Evolutionary conservation across 768 basidiomycete species (phyloP).

Genomic region (Guyanaporus albipodus): DNA sequence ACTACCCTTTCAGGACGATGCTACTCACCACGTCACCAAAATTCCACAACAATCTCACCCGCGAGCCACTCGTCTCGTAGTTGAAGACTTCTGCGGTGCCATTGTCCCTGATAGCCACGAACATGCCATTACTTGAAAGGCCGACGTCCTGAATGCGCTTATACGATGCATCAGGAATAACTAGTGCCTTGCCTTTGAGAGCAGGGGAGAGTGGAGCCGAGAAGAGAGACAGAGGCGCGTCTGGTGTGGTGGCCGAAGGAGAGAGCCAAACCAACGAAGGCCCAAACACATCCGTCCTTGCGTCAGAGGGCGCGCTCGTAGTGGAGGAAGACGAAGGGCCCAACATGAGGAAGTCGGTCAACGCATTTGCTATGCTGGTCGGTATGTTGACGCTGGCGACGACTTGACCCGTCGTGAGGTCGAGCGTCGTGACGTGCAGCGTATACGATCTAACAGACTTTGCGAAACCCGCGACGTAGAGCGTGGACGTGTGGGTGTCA

Average conservation of each 20-base stretch:
- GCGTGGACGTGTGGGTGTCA: conserved; percentile 44
- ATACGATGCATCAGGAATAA: conserved; percentile 44
- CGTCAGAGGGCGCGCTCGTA: neutral
- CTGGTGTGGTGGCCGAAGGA: conserved; percentile 10
- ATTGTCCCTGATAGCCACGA: conserved; percentile 56
- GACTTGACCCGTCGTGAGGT: conserved; percentile 49
- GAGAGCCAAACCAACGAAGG: conserved; percentile 36
- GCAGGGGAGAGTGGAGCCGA: conserved; percentile 46
- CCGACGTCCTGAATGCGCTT: conserved; percentile 58
- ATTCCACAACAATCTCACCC: conserved; percentile 44
- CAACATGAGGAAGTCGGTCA: conserved; percentile 37
- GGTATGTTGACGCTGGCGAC: conserved; percentile 49
- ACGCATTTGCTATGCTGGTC: conserved; percentile 40
- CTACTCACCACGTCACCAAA: conserved; percentile 51
- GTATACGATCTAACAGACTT: conserved; percentile 49
- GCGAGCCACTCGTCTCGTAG: conserved; percentile 38
- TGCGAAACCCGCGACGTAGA: conserved; percentile 53
- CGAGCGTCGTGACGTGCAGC: conserved; percentile 62
- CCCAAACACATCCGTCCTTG: conserved; percentile 1
- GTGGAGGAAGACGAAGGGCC: conserved; percentile 15
- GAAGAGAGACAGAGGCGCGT: conserved; percentile 17
- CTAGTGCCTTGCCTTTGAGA: conserved; percentile 45
- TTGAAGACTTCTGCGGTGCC: conserved; percentile 56
- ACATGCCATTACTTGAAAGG: conserved; percentile 48
- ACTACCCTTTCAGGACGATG: neutral